A percentile compares a stretch with the other conserved stretches of the same genome.
Conservation (phyloP, 2,329 filamentous ascomycete genomes). For the Xylariaceae sp. region DNA sequence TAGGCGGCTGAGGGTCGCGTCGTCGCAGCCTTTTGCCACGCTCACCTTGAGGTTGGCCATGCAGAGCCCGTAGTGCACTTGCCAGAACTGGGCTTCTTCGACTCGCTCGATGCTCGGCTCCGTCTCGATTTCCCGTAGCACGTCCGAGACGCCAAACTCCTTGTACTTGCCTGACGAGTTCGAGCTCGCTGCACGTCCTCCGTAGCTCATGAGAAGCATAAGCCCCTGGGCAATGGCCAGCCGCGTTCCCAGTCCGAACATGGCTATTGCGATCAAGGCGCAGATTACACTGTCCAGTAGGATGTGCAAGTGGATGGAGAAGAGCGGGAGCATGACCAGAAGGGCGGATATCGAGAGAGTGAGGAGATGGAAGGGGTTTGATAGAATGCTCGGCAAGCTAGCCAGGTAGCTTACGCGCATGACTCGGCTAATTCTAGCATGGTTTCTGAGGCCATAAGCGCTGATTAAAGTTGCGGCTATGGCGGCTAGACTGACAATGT, state of each 20-base stretch:
- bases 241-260: conserved; percentile 86
- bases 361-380: conserved; percentile 93
- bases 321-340: conserved; percentile 80
- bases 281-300: conserved; percentile 87
- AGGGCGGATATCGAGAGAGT: conserved; percentile 86
- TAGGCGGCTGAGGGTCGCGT: conserved; percentile 74
- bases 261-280: conserved; percentile 79
- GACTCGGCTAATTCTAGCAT: conserved; percentile 87
- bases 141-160: conserved; percentile 67
- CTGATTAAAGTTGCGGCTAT: conserved; percentile 85
- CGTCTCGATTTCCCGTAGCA: conserved; percentile 84
- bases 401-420: conserved; percentile 87
- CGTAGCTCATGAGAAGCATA: conserved; percentile 95
- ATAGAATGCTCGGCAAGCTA: conserved; percentile 82
- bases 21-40: conserved; percentile 68
- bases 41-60: conserved; percentile 92
- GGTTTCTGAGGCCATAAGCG: conserved; percentile 86
- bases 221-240: conserved; percentile 85
- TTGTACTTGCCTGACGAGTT: conserved; percentile 45
- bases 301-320: conserved; percentile 80
- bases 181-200: conserved; percentile 43
- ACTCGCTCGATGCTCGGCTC: conserved; percentile 78
- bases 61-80: conserved; percentile 95
- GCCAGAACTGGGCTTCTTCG: conserved; percentile 96
- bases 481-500: conserved; percentile 80